phyloP scores from a whole-genome alignment of 805 yeast species.

The Nakazawaea pomicola region DNA sequence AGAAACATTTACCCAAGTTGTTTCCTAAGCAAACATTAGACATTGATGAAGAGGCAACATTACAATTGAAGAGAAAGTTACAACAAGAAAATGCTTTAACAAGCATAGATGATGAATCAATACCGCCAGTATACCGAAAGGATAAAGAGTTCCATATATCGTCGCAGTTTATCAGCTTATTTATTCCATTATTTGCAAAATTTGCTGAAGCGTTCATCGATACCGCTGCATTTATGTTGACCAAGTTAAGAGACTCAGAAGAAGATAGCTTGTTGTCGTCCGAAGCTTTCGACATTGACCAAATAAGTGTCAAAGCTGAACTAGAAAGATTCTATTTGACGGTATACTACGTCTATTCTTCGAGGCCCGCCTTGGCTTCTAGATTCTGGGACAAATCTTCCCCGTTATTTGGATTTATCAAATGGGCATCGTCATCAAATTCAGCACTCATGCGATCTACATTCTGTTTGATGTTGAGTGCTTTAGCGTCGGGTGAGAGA shows the following conservation, averaged over 20 bases:
- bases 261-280: conserved; percentile 63
- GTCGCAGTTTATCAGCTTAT: conserved; percentile 28
- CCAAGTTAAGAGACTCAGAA: conserved; percentile 65
- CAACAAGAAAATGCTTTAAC: conserved; percentile 23
- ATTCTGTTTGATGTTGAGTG: conserved; percentile 72
- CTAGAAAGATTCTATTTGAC: conserved; percentile 82
- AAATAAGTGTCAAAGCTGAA: conserved; percentile 70
- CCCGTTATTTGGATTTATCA: conserved; percentile 67
- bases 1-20: conserved; percentile 59
- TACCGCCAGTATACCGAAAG: conserved; percentile 20
- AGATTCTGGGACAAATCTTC: conserved; percentile 71
- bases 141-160: conserved; percentile 19
- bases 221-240: conserved; percentile 61
- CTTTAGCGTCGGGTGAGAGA: conserved; percentile 58
- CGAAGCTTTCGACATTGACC: conserved; percentile 53
- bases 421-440: conserved; percentile 79
- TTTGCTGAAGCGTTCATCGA: conserved; percentile 54
- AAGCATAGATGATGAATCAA: conserved; percentile 22
- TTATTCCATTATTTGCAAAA: conserved; percentile 38
- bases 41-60: conserved; percentile 37
- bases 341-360: conserved; percentile 60
- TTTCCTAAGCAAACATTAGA: conserved; percentile 49
- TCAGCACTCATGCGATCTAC: conserved; percentile 81
- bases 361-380: conserved; percentile 52
- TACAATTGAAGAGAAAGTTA: conserved; percentile 24